phyloP scores from a whole-genome alignment of 164 flowering plant genomes.

The Vitis vinifera region ASM3070453v1 NC_081808.1:646001-646500 shows the following conservation, averaged over 20 bases:
- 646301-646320: constrained; percentile 9
- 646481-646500: not conserved
- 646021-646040: not conserved
- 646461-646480: constrained; percentile 7
- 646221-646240: not conserved
- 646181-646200: constrained; percentile 1
- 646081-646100: not conserved
- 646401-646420: constrained; percentile 11
- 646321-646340: constrained; percentile 5
- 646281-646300: not conserved
- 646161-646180: too few relatives aligned
- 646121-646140: not conserved
- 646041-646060: not conserved
- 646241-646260: not conserved
- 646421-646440: constrained; percentile 14
- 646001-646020: not conserved
- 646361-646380: not conserved
- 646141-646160: not conserved
- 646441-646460: not conserved
- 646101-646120: not conserved
- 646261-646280: constrained; percentile 19
- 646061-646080: not conserved
- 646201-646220: too few relatives aligned
- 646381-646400: not conserved
- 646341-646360: not conserved